These are phyloP conservation scores for Phytophthora sp. DNA, from an alignment of 352 stramenopile species.

Conservation along the genomic window DNA sequence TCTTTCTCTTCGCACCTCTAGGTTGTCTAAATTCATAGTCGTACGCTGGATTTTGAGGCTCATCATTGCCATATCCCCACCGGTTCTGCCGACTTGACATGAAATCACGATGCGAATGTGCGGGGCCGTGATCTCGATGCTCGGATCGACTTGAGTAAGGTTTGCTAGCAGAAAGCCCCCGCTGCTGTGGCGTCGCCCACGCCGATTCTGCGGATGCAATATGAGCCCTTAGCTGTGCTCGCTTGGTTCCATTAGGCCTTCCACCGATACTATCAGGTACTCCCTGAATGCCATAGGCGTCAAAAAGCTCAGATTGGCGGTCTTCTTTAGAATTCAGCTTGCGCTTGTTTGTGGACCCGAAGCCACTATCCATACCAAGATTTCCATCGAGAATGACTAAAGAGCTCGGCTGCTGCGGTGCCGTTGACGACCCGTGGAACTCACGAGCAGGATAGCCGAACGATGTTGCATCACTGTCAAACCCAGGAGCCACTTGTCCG, in stretches of 20 bases:
- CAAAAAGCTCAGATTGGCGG: constrained; percentile 61
- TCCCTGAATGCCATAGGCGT: constrained; percentile 62
- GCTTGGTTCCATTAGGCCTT: constrained; percentile 53
- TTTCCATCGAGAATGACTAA: constrained; percentile 54
- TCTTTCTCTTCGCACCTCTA: constrained; percentile 41
- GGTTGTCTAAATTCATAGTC: constrained; percentile 7
- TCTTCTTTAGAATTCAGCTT: constrained; percentile 57
- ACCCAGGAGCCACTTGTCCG: constrained; percentile 37
- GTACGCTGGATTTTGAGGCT: constrained; percentile 7
- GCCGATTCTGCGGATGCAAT: constrained; percentile 43
- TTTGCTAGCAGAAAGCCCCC: constrained; percentile 25
- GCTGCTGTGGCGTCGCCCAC: constrained; percentile 42
- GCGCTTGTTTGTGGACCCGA: constrained; percentile 20
- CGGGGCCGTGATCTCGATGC: constrained; percentile 11
- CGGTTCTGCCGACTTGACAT: constrained; percentile 8
- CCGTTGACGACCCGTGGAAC: constrained; percentile 6
- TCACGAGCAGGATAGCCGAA: constrained; percentile 24
- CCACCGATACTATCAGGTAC: not conserved
- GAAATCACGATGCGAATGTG: constrained; percentile 15
- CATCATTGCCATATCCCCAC: constrained; percentile 15
- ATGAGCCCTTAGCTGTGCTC: constrained; percentile 61
- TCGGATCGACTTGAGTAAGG: constrained; percentile 40
- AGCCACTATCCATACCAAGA: constrained; percentile 12
- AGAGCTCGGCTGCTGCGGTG: constrained; percentile 38
- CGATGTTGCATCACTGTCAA: constrained; percentile 39